Evolutionary conservation across 345 rosid species (phyloP).

Genomic region (Arabis alpina): DNA sequence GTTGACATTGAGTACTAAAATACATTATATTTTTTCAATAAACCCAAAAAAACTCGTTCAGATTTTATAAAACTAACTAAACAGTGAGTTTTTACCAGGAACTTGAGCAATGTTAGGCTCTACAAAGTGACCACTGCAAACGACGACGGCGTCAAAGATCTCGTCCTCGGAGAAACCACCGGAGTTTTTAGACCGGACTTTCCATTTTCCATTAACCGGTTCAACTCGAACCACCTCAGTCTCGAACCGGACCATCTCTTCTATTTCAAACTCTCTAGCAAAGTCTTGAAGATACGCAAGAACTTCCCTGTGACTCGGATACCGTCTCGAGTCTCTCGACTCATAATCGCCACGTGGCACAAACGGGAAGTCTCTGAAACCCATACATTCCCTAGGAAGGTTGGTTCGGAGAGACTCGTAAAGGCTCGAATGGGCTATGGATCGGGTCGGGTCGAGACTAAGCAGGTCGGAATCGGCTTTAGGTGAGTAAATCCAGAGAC

Average conservation of each 20-base stretch:
- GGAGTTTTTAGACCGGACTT: slow-evolving; percentile 47
- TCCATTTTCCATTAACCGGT: slow-evolving; percentile 52
- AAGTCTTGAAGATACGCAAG: slow-evolving; percentile 65
- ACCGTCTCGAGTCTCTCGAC: slow-evolving; percentile 64
- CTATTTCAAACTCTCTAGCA: slow-evolving; percentile 61
- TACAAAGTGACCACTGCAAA: slow-evolving; percentile 67
- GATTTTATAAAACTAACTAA: too few species aligned
- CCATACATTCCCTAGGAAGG: slow-evolving; percentile 84
- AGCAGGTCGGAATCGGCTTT: slow-evolving; percentile 66
- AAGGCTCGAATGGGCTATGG: slow-evolving; percentile 63
- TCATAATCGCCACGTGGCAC: slow-evolving; percentile 40
- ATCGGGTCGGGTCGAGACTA: slow-evolving; percentile 58
- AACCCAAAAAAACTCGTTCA: too few species aligned
- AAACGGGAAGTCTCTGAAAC: slow-evolving; percentile 71
- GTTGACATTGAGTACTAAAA: too few species aligned
- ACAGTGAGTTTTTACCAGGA: slow-evolving; percentile 45
- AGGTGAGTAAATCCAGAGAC: slow-evolving; percentile 75
- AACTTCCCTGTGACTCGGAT: slow-evolving; percentile 74
- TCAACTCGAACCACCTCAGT: slow-evolving; percentile 57
- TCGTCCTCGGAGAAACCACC: slow-evolving; percentile 40
- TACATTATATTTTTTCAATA: too few species aligned
- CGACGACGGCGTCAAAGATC: slow-evolving; percentile 69
- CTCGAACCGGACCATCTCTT: slow-evolving; percentile 66
- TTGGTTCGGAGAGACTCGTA: slow-evolving; percentile 84
- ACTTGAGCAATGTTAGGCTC: slow-evolving; percentile 64